Conservation (phyloP, 768 basidiomycete species). For the Leccinum fibrillosum region DNA sequence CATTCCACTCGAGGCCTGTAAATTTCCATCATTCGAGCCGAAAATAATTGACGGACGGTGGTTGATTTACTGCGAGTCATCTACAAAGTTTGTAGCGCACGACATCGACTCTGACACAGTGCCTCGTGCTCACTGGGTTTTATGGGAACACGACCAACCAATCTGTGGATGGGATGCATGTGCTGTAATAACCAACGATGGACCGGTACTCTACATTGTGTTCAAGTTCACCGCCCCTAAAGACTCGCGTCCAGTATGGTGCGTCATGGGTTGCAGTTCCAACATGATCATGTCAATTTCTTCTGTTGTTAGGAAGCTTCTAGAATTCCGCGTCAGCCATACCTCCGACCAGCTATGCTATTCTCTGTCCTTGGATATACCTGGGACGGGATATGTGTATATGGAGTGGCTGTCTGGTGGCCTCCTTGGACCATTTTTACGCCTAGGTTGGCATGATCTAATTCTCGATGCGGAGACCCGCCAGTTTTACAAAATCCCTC, state of each 20-base stretch:
- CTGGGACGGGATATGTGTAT: background rate
- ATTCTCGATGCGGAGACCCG: background rate
- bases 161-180: background rate
- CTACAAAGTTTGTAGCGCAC: background rate
- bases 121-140: background rate
- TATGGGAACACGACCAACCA: background rate
- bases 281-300: background rate
- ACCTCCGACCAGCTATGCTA: background rate
- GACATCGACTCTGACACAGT: background rate
- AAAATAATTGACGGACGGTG: too few species aligned
- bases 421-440: background rate
- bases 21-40: too few species aligned
- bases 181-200: background rate
- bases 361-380: background rate
- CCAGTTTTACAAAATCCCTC: background rate
- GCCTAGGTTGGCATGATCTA: background rate
- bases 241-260: background rate
- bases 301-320: background rate
- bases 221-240: background rate
- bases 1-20: too few species aligned
- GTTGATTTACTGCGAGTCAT: background rate
- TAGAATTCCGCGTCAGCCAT: background rate
- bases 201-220: background rate
- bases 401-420: background rate
- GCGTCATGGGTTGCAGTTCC: background rate